phyloP scores from a whole-genome alignment of 106 monocot genomes.

The Allium fistulosum region DNA sequence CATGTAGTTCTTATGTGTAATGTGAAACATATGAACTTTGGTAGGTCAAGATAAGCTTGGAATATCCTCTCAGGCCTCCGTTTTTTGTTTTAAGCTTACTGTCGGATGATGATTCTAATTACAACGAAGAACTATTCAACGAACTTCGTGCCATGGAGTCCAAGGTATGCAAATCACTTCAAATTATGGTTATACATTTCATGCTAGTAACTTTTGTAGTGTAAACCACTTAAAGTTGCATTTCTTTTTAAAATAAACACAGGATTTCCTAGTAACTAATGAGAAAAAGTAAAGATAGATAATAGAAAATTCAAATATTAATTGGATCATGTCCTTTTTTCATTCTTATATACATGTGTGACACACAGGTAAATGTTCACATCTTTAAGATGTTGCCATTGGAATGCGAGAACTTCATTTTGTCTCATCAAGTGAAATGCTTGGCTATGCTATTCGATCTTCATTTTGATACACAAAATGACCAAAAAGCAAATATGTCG shows the following conservation, averaged over 20 bases:
- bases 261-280: too few relatives aligned
- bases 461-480: conserved; percentile 30
- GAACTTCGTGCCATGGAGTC: conserved; percentile 95
- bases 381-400: conserved; percentile 44
- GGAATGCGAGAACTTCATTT: conserved; percentile 41
- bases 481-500: conserved; percentile 32
- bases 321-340: too few relatives aligned
- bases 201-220: too few relatives aligned
- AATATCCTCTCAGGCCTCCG: conserved; percentile 91
- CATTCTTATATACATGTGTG: too few relatives aligned
- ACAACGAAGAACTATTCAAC: conserved; percentile 46
- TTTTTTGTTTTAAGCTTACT: conserved; percentile 42
- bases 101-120: conserved; percentile 16
- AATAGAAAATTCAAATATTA: too few relatives aligned
- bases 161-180: conserved; percentile 26
- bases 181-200: too few relatives aligned
- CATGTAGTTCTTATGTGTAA: background rate
- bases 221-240: too few relatives aligned
- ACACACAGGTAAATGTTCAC: conserved; percentile 56
- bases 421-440: conserved; percentile 66
- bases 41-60: conserved; percentile 78
- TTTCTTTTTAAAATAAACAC: too few relatives aligned
- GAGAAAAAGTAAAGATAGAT: too few relatives aligned
- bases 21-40: background rate
- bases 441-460: conserved; percentile 90